These are phyloP conservation scores for Leishmania guyanensis DNA, from an alignment of 208 protist genomes.

Conservation along the genomic window DNA sequence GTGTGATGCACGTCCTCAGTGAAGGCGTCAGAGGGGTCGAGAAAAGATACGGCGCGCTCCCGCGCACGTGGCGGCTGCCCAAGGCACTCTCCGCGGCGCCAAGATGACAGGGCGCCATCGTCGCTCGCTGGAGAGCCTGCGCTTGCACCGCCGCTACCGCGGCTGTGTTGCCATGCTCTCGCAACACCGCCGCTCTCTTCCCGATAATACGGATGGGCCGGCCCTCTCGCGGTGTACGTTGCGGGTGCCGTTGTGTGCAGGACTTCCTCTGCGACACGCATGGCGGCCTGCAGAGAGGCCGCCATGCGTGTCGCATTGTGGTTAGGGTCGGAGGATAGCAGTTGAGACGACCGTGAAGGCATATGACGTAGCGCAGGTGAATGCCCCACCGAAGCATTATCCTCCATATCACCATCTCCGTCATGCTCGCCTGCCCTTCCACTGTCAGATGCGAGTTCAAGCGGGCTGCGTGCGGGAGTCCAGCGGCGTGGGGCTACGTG, in stretches of 20 bases:
- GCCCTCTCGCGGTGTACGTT: not conserved
- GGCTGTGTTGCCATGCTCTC: not conserved
- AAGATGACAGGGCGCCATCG: not conserved
- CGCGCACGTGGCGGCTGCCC: not conserved
- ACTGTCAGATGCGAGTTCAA: not conserved
- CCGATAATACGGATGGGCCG: conserved; percentile 22
- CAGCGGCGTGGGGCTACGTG: conserved; percentile 2
- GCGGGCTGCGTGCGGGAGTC: conserved; percentile 9
- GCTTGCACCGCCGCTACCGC: not conserved
- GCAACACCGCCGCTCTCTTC: not conserved
- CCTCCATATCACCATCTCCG: not conserved
- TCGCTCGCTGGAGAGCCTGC: not conserved
- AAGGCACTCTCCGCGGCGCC: not conserved
- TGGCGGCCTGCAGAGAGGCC: conserved; percentile 2
- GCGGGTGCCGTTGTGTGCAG: conserved; percentile 11
- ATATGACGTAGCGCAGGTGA: not conserved
- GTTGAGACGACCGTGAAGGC: not conserved
- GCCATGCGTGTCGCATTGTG: no score
- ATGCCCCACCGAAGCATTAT: not conserved
- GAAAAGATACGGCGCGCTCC: not conserved
- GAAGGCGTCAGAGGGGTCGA: not conserved
- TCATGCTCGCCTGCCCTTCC: not conserved
- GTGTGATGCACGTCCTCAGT: not conserved
- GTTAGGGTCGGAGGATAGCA: not conserved
- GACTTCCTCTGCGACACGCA: conserved; percentile 29